A percentile compares a stretch with the other conserved stretches of the same genome.
Evolutionary conservation across 1,284 basidiomycete species (phyloP).

Genomic region (Peniophora sp.): DNA sequence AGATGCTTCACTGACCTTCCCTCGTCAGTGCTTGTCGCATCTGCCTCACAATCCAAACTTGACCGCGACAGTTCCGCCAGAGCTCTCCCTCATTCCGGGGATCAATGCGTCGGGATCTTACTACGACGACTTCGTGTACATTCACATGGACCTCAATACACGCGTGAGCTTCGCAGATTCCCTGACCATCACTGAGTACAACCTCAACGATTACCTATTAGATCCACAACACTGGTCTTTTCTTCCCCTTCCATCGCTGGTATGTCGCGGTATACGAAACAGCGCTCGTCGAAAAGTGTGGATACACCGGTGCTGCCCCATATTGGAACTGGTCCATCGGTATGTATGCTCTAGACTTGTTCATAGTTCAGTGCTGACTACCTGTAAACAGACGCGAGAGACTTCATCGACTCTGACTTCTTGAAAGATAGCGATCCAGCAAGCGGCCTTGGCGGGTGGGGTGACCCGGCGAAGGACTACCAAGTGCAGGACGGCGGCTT

Average conservation of each 20-base stretch:
- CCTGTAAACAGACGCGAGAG: constrained; percentile 18
- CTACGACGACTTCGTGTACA: constrained; percentile 29
- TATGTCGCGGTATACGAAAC: constrained; percentile 24
- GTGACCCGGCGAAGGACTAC: constrained; percentile 23
- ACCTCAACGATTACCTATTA: constrained; percentile 1
- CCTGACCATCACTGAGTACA: not conserved
- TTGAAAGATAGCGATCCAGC: constrained; percentile 21
- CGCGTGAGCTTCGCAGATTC: constrained; percentile 8
- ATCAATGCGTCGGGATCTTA: constrained; percentile 25
- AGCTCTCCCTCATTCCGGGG: constrained; percentile 19
- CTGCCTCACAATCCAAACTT: constrained; percentile 21
- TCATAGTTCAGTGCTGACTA: not conserved
- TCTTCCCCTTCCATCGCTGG: constrained; percentile 32
- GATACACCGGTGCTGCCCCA: constrained; percentile 24
- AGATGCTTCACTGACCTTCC: not conserved
- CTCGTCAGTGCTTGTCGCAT: constrained; percentile 23
- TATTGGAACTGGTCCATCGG: constrained; percentile 34
- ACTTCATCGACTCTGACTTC: constrained; percentile 22
- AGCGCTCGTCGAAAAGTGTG: constrained; percentile 24
- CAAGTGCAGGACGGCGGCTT: constrained; percentile 25
- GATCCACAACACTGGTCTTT: constrained; percentile 29
- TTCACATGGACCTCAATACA: constrained; percentile 28
- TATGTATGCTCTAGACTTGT: constrained; percentile 5
- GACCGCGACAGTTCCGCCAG: constrained; percentile 18
- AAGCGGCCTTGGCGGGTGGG: constrained; percentile 30